Evolutionary conservation across 345 rosid genomes (phyloP).

Genomic region (Eucalyptus pumila): DNA sequence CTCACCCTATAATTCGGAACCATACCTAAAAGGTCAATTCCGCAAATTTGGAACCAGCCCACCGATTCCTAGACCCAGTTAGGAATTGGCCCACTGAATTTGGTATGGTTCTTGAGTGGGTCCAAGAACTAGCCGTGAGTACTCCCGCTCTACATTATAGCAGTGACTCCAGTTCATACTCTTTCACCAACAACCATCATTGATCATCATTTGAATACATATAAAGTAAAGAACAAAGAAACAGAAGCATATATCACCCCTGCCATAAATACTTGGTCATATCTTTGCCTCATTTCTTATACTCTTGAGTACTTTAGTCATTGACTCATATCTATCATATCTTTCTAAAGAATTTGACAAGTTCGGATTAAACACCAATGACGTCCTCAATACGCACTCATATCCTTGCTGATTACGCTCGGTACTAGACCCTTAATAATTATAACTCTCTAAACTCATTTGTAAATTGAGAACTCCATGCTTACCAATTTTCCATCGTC

Average conservation of each 20-base stretch:
- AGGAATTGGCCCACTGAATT: too few species aligned
- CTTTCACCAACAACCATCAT: background rate
- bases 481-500: background rate
- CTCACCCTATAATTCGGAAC: background rate
- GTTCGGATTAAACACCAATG: background rate
- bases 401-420: background rate
- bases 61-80: fast-evolving
- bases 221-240: background rate
- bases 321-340: too few species aligned
- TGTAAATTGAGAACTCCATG: background rate
- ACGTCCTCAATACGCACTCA: background rate
- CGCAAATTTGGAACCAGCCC: too few species aligned
- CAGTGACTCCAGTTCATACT: background rate
- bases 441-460: background rate
- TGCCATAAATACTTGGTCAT: background rate
- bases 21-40: background rate
- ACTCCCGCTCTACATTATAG: background rate
- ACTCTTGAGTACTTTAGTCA: background rate
- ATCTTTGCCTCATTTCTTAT: too few species aligned
- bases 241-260: background rate
- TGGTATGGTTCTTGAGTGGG: too few species aligned
- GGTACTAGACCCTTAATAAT: background rate
- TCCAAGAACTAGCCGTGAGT: too few species aligned
- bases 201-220: background rate
- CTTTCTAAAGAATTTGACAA: background rate